Conservation (phyloP, 768 basidiomycete genomes). For the Leccinum variicolor region DNA sequence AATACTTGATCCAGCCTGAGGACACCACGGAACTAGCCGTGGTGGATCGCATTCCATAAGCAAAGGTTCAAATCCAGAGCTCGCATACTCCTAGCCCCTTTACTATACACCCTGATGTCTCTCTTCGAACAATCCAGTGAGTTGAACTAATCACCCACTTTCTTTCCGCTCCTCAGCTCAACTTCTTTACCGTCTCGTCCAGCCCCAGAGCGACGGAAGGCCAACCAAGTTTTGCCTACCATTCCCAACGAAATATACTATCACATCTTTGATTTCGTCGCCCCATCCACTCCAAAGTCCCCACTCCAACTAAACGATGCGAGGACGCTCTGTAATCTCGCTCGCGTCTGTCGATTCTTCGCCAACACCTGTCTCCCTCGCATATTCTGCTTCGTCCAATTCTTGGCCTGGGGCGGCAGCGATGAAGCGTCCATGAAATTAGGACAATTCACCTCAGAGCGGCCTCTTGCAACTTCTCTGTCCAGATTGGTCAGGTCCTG, state of each 20-base stretch:
- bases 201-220: neutral
- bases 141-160: neutral
- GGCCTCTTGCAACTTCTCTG: neutral
- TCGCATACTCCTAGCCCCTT: too few relatives aligned
- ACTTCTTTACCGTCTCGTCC: neutral
- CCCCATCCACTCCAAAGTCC: neutral
- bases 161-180: neutral
- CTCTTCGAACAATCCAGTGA: neutral
- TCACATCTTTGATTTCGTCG: neutral
- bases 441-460: neutral
- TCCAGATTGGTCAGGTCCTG: neutral
- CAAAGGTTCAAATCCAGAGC: too few relatives aligned
- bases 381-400: neutral
- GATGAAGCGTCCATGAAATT: too few relatives aligned
- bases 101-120: neutral
- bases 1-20: too few relatives aligned
- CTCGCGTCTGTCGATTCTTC: neutral
- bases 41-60: too few relatives aligned
- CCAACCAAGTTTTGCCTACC: neutral
- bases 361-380: neutral
- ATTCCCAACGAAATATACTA: neutral
- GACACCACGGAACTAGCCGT: too few relatives aligned
- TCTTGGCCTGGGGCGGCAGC: too few relatives aligned
- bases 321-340: neutral
- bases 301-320: neutral